Base-by-base conservation (phyloP, 257 asterid species). In the Jacaranda copaia region DNA sequence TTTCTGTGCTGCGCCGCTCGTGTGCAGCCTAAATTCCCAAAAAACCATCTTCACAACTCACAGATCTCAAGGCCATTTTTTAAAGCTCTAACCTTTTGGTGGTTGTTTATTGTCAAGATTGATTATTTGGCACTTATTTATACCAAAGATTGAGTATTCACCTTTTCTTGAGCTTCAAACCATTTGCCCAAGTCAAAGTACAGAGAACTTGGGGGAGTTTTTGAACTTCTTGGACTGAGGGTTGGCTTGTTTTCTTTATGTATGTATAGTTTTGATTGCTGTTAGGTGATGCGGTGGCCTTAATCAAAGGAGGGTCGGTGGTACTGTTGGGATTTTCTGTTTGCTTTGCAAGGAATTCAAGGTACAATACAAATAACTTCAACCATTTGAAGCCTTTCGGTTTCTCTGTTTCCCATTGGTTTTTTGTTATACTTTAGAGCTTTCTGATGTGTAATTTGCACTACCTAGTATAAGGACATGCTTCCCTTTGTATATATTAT, bases 221-320 rank as follows among this genome's bases (percentile, higher is more conserved):
- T 67, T 36, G 77, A 45, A 8, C 81, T 76, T 20, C 66, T 60
- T 58, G 40, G 40, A 49, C 19, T 48, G 46, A 25, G 80, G 56
- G 46, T 35, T 70, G 42, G 67, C 60, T 78, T 67, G 45, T 65
- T 68, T 18, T 53, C 9, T 13, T 43, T 43, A 14, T 59, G 57
- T 48, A n/a, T 71, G 20, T 58, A 52, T 75, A 68, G 20, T 42
- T 79, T 78, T 85, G 81, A 75, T 85, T 83, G 63, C 48, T 48
- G 59, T 56, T 57, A 72, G 72, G 39, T 81, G 70, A 52, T 81
- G 53, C 85, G 73, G 53, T 48, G 72, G 67, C 94, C 97, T 62
- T 39, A 87, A 82, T 86, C 86, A 20, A 69, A 85, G 92, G 95
- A 75, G 81, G 88, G 90, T 67, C 94, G 96, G 94, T 85, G 95